These are phyloP conservation scores for Calycina herbarum DNA, from an alignment of 2,329 filamentous ascomycete species.

Conservation along the genomic window DNA sequence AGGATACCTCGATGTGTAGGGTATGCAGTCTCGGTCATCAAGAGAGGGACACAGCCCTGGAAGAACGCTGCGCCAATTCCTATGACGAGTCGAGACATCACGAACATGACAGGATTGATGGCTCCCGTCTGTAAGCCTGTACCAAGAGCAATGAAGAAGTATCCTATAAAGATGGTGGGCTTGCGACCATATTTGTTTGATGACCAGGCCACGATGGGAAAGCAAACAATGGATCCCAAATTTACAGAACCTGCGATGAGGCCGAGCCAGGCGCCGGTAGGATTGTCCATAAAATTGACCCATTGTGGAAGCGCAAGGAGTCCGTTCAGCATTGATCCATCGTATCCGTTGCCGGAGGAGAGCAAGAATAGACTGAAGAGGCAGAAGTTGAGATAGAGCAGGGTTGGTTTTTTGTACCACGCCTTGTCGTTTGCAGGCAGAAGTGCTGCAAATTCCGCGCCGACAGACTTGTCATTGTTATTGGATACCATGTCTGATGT, in stretches of 20 bases:
- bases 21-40: slow-evolving; percentile 23
- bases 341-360: slow-evolving; percentile 19
- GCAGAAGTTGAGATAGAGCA: slow-evolving; percentile 15
- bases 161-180: slow-evolving; percentile 9
- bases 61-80: slow-evolving; percentile 33
- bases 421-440: no score
- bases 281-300: slow-evolving; percentile 30
- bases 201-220: slow-evolving; percentile 1
- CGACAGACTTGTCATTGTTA: no score
- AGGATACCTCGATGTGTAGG: slow-evolving; percentile 22
- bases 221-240: slow-evolving; percentile 12
- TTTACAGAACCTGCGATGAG: slow-evolving; percentile 11
- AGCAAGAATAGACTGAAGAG: slow-evolving; percentile 14
- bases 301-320: slow-evolving; percentile 38
- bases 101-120: slow-evolving; percentile 25
- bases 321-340: slow-evolving; percentile 34
- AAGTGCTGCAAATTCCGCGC: no score
- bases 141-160: slow-evolving; percentile 43
- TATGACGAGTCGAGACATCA: slow-evolving; percentile 38
- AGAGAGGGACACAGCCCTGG: slow-evolving; percentile 13
- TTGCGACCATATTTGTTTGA: slow-evolving; percentile 34
- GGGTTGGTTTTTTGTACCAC: slow-evolving; percentile 28
- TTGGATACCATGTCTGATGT: no score
- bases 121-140: slow-evolving; percentile 43
- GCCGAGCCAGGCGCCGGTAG: slow-evolving; percentile 15